A percentile compares a stretch with the other conserved stretches of the same genome.
Conservation (phyloP, 768 basidiomycete species). For the Amanita inopinata region DNA sequence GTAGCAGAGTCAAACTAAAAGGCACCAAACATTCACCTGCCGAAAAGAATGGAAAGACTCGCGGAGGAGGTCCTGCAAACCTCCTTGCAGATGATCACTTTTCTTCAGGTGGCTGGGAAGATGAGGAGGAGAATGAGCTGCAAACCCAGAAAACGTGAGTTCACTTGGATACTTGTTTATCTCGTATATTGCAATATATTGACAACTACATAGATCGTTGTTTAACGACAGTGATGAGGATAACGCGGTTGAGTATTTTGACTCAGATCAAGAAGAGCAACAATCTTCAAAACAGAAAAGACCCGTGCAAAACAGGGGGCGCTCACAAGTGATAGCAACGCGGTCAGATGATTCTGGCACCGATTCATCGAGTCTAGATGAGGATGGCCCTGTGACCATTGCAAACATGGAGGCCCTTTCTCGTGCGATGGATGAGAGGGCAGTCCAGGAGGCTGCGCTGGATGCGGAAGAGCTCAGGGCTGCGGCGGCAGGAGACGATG, state of each 20-base stretch:
- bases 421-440: slow-evolving; percentile 61
- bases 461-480: slow-evolving; percentile 57
- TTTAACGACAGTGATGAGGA: slow-evolving; percentile 40
- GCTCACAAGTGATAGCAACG: slow-evolving; percentile 40
- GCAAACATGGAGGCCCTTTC: slow-evolving; percentile 79
- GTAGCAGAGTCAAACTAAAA: slow-evolving; percentile 14
- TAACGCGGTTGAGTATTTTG: slow-evolving; percentile 36
- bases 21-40: slow-evolving; percentile 15
- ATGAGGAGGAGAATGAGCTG: slow-evolving; percentile 37
- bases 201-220: slow-evolving; percentile 24
- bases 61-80: slow-evolving; percentile 15
- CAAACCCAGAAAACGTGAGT: slow-evolving; percentile 33
- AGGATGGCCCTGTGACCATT: slow-evolving; percentile 52
- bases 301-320: slow-evolving; percentile 42
- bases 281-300: slow-evolving; percentile 34
- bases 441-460: slow-evolving; percentile 57
- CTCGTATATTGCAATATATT: slow-evolving; percentile 9
- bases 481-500: slow-evolving; percentile 39
- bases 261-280: slow-evolving; percentile 45
- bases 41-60: slow-evolving; percentile 25
- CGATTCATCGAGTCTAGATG: slow-evolving; percentile 36
- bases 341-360: slow-evolving; percentile 28
- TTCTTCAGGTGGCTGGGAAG: slow-evolving; percentile 53
- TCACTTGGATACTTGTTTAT: not conserved
- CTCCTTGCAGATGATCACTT: slow-evolving; percentile 18